A percentile compares a stretch with the other conserved stretches of the same genome.
phyloP scores from a whole-genome alignment of 345 rosid species.

The Brassica cretica region DNA sequence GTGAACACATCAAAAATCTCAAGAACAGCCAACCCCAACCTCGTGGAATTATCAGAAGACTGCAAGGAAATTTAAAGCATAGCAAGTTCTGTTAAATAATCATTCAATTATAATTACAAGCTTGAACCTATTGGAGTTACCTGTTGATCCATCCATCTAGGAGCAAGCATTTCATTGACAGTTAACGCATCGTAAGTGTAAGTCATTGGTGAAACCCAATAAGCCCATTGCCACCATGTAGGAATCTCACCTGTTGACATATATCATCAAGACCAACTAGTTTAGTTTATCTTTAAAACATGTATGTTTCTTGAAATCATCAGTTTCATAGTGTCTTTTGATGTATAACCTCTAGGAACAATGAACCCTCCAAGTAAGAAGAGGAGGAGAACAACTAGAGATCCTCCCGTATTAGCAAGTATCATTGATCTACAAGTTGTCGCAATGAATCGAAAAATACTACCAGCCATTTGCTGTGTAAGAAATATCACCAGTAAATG shows the following conservation, averaged over 20 bases:
- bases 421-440: conserved; percentile 77
- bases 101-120: not conserved
- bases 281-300: not conserved
- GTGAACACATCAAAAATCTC: conserved; percentile 47
- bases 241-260: conserved; percentile 62
- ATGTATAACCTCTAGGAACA: conserved; percentile 56
- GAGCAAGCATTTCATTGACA: conserved; percentile 73
- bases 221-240: conserved; percentile 84
- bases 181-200: conserved; percentile 68
- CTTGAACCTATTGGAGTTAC: conserved; percentile 36
- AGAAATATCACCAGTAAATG: conserved; percentile 59
- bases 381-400: conserved; percentile 62
- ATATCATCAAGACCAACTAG: not conserved
- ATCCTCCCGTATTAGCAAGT: conserved; percentile 79
- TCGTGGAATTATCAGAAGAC: conserved; percentile 58
- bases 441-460: conserved; percentile 65
- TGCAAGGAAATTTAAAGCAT: conserved; percentile 29
- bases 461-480: conserved; percentile 86
- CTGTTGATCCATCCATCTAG: conserved; percentile 75
- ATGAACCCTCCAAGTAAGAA: conserved; percentile 90
- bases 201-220: conserved; percentile 89
- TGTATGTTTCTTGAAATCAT: not conserved
- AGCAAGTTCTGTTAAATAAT: not conserved
- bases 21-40: conserved; percentile 63
- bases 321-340: not conserved